phyloP scores from a whole-genome alignment of 768 basidiomycete genomes.

The Termitomyces heimii region DNA sequence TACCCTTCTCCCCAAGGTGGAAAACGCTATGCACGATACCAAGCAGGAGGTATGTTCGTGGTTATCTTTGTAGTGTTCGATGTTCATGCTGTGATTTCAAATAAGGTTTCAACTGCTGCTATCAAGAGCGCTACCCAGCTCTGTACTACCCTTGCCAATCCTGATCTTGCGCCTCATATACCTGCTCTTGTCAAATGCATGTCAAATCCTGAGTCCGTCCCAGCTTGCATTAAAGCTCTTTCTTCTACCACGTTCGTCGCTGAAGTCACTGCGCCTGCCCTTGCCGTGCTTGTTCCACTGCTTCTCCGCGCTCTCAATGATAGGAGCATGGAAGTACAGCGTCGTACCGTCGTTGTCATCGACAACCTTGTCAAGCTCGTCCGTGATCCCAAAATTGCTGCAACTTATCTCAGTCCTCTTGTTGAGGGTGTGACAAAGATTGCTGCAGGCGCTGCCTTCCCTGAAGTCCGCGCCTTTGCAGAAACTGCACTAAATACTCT shows the following conservation, averaged over 20 bases:
- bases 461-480: slow-evolving; percentile 56
- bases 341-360: slow-evolving; percentile 89
- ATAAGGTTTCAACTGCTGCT: slow-evolving; percentile 81
- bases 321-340: slow-evolving; percentile 93
- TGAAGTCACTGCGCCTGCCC: slow-evolving; percentile 93
- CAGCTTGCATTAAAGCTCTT: slow-evolving; percentile 90
- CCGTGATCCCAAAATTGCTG: slow-evolving; percentile 84
- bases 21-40: slow-evolving; percentile 93
- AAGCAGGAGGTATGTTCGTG: slow-evolving; percentile 71
- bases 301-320: slow-evolving; percentile 89
- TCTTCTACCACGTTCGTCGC: slow-evolving; percentile 96
- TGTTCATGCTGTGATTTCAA: slow-evolving; percentile 2
- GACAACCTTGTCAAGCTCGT: slow-evolving; percentile 98
- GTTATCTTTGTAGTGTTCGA: background rate
- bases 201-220: slow-evolving; percentile 83
- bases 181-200: slow-evolving; percentile 90
- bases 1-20: slow-evolving; percentile 77
- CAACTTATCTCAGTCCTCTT: slow-evolving; percentile 79
- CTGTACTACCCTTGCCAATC: slow-evolving; percentile 87
- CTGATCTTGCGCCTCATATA: slow-evolving; percentile 87
- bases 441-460: slow-evolving; percentile 88
- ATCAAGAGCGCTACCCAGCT: slow-evolving; percentile 86
- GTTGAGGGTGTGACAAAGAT: slow-evolving; percentile 91
- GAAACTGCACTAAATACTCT: slow-evolving; percentile 69
- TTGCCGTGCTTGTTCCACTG: slow-evolving; percentile 92